Base-by-base conservation (phyloP, 106 monocot genomes). In the Posidonia australis region DNA sequence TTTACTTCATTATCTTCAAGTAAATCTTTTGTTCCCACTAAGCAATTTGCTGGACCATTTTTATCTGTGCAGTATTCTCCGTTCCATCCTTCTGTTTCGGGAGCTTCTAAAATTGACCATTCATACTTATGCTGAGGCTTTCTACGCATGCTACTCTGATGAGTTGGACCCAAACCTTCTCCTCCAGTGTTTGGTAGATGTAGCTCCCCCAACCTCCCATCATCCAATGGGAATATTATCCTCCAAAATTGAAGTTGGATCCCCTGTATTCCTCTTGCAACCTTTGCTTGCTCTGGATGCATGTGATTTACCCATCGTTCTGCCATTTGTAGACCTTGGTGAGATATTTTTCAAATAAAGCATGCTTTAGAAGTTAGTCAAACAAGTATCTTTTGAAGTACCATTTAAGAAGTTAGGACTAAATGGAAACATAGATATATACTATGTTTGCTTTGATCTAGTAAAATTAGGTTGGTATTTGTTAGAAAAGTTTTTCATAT, bases 61-160 rank as follows among this genome's bases (percentile, higher is more conserved):
- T 79, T 83, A 22, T 83, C 85, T 13, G 78, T 85, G 71, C 92
- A 93, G 48, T 93, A 88, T 54, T 93, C 88, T 57, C 74, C 82
- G 75, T 93, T 93, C 92, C 92, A 93, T 69, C 92, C 92, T 82
- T 93, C 92, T 47, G 88, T 78, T 76, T 93, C 92, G 42, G 92
- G 92, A 13, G 67, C 69, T 51, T 93, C 92, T 74, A 93, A 19
- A 44, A 85, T 62, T 28, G 88, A 85, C 92, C 92, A 93, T 67
- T 88, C 79, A 62, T 85, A 88, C 60, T 48, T 85, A 66, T 67
- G 74, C 61, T 66, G 47, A 57, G 74, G 28, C 77, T 81, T 85
- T 59, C 79, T 82, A 51, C 88, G 60, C 44, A 61, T 21, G 64
- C 28, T 77, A 20, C 58, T 67, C 27, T 76, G 79, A 24, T 78